These are phyloP conservation scores for Drechmeria coniospora DNA, from an alignment of 2,329 filamentous ascomycete genomes.

Conservation along the genomic window DNA sequence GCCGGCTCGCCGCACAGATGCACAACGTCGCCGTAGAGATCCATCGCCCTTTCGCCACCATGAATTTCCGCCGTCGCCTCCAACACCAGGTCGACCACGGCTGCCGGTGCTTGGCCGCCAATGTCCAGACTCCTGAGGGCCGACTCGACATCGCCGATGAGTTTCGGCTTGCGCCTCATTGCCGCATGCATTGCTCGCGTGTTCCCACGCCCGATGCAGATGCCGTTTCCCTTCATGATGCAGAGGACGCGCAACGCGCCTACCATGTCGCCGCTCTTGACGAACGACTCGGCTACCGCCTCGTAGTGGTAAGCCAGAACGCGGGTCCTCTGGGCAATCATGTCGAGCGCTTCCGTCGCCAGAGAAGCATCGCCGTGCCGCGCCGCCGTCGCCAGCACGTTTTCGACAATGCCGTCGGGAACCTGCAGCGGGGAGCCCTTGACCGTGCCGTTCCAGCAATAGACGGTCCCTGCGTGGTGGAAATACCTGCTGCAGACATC, in stretches of 20 bases:
- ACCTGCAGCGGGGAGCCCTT: conserved; percentile 20
- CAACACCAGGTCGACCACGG: conserved; percentile 17
- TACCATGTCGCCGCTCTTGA: conserved; percentile 39
- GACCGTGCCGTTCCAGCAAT: conserved; percentile 58
- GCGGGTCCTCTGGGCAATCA: conserved; percentile 21
- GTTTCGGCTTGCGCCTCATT: conserved; percentile 30
- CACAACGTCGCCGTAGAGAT: conserved; percentile 15
- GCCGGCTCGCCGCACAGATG: conserved; percentile 14
- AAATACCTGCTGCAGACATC: conserved; percentile 52
- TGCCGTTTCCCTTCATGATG: conserved; percentile 46
- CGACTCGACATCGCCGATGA: conserved; percentile 35
- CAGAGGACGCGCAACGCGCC: conserved; percentile 55
- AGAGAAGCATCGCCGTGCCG: conserved; percentile 51
- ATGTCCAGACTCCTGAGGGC: conserved; percentile 38
- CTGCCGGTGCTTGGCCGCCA: conserved; percentile 21
- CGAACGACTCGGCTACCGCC: conserved; percentile 57
- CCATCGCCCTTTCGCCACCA: conserved; percentile 16
- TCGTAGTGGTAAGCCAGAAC: conserved; percentile 63
- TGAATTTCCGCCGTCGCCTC: conserved; percentile 15
- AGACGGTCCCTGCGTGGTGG: conserved; percentile 48
- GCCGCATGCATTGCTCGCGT: conserved; percentile 47
- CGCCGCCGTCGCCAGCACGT: conserved; percentile 58
- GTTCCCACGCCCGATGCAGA: conserved; percentile 40
- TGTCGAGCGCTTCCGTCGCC: conserved; percentile 53
- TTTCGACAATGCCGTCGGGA: conserved; percentile 47